A percentile compares a stretch with the other conserved stretches of the same genome.
phyloP scores from a whole-genome alignment of 495 filamentous ascomycete species.

The Entonaema liquescens region DNA sequence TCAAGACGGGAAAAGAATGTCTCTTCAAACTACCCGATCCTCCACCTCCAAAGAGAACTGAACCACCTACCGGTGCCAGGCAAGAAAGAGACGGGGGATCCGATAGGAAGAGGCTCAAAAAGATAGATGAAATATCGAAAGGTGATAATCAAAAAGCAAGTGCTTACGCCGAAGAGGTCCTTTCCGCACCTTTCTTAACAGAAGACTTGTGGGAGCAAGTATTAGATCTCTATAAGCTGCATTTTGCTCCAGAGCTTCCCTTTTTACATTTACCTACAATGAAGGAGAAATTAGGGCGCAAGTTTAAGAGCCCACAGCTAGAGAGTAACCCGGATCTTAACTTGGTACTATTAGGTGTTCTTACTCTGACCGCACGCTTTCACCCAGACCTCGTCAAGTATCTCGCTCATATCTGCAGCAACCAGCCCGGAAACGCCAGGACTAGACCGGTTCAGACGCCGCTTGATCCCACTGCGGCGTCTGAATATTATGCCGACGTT shows the following conservation, averaged over 20 bases:
- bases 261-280: slow-evolving; percentile 85
- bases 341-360: slow-evolving; percentile 77
- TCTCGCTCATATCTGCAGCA: slow-evolving; percentile 56
- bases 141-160: slow-evolving; percentile 47
- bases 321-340: slow-evolving; percentile 62
- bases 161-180: slow-evolving; percentile 55
- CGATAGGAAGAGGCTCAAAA: slow-evolving; percentile 69
- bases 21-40: slow-evolving; percentile 72
- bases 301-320: slow-evolving; percentile 49
- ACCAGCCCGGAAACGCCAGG: slow-evolving; percentile 48
- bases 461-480: slow-evolving; percentile 70
- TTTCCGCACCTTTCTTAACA: slow-evolving; percentile 66
- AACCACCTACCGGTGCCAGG: slow-evolving; percentile 57
- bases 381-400: slow-evolving; percentile 74
- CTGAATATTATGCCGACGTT: slow-evolving; percentile 80
- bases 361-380: slow-evolving; percentile 82
- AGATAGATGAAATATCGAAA: slow-evolving; percentile 58
- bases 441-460: slow-evolving; percentile 40
- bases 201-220: slow-evolving; percentile 74
- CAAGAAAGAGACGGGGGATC: slow-evolving; percentile 66
- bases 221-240: slow-evolving; percentile 82
- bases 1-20: slow-evolving; percentile 78
- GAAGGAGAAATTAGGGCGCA: slow-evolving; percentile 61
- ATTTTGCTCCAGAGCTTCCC: slow-evolving; percentile 82
- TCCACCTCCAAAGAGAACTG: slow-evolving; percentile 65